Base-by-base conservation (phyloP, 352 stramenopile genomes). In the Phytophthora citricola region DNA sequence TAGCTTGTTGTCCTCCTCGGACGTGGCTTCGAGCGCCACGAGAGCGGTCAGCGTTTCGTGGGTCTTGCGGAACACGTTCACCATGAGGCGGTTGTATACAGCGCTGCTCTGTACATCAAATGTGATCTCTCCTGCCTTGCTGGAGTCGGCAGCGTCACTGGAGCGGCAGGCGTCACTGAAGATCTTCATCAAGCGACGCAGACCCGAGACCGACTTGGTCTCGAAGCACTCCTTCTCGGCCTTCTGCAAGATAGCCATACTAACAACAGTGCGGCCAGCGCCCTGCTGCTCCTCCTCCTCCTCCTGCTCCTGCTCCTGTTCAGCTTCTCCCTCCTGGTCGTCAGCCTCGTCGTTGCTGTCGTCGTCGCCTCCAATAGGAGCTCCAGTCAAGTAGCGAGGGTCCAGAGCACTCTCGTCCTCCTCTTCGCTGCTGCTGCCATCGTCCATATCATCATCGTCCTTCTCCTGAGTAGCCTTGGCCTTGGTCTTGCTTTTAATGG, bases 11-110 rank as follows among this genome's bases (percentile, higher is more conserved):
- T 75, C 66, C 17, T 84, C 63, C 10, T 78, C 75, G 3, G 76
- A 65, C 6, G 57, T 69, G 4, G 65, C 66, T 17, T 71, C 59
- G 47, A 75, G 54, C n/a, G 53, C 76, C 59, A 98, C 82, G 29
- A 98, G 86, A 54, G 82, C 81, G 41, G 82, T 59, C 63, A 98
- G 93, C 38, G 89, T 87, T 39, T 93, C 80, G 69, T 98, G 91
- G 49, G 88, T 94, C 58, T 91, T 87, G 29, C 80, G 91, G 69
- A 98, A 90, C 66, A 95, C 91, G 50, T 90, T 90, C n/a, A 98
- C 83, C 93, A 99, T 98, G 36, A 99, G 73, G 22, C 90, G 81
- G 83, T 98, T 97, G 89, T 98, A 98, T 31, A 98, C 92, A 14
- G 91, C 83, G 49, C 92, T 97, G 63, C 86, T 97, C 56, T 97